Conservation (phyloP, 2,329 filamentous ascomycete genomes). For the Neopestalotiopsis clavispora region DNA sequence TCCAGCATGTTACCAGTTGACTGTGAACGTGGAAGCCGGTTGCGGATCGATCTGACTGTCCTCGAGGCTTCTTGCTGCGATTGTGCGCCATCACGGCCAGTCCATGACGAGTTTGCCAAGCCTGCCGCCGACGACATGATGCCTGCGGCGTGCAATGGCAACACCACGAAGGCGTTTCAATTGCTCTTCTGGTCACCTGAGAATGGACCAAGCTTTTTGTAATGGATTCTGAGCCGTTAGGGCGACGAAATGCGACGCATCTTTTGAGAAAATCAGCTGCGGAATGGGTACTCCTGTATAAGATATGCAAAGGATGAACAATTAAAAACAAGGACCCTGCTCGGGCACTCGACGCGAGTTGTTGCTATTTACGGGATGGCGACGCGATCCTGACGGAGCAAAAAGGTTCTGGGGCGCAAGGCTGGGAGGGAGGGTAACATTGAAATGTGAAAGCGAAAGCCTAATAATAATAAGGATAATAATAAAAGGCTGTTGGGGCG, state of each 20-base stretch:
- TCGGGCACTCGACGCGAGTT: neutral
- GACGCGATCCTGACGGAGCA: neutral
- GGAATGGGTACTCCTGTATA: neutral
- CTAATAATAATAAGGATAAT: neutral
- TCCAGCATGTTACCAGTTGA: constrained; percentile 34
- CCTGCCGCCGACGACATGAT: constrained; percentile 3
- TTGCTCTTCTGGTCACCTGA: neutral
- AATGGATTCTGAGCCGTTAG: neutral
- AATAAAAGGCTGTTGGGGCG: neutral
- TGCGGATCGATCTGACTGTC: constrained; percentile 18
- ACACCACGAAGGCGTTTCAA: neutral
- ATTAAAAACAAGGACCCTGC: neutral
- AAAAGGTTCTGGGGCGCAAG: neutral
- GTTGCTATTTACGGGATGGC: neutral
- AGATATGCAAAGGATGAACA: neutral
- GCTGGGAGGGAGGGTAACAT: neutral
- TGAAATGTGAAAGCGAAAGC: neutral
- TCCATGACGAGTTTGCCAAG: neutral
- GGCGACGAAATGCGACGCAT: constrained; percentile 2
- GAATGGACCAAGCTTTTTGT: neutral
- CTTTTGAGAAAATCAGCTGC: neutral
- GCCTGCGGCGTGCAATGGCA: neutral
- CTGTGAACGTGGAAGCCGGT: constrained; percentile 30
- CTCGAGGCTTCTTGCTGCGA: constrained; percentile 6
- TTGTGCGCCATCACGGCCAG: neutral